A percentile compares a stretch with the other conserved stretches of the same genome.
These are phyloP conservation scores for Teunomyces cretensis DNA, from an alignment of 805 yeast genomes.

Conservation along the genomic window DNA sequence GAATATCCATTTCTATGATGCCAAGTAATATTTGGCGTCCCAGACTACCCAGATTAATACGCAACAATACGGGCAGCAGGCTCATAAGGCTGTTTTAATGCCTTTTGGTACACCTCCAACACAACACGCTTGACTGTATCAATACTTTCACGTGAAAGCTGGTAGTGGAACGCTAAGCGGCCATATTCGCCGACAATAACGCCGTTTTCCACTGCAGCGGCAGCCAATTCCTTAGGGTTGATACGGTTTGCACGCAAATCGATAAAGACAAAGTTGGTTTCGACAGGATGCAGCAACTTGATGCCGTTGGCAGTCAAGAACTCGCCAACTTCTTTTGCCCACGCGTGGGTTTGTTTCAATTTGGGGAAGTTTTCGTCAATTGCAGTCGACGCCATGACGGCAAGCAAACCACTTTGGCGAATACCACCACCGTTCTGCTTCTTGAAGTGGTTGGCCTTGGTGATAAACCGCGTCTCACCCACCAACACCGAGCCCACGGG, in stretches of 20 bases:
- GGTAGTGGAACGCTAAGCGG: constrained; percentile 39
- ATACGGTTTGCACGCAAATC: constrained; percentile 32
- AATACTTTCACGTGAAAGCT: constrained; percentile 30
- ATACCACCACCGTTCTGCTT: constrained; percentile 48
- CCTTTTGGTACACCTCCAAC: constrained; percentile 53
- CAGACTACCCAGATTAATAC: too few relatives aligned
- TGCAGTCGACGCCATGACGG: constrained; percentile 42
- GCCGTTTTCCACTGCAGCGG: constrained; percentile 56
- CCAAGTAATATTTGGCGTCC: too few relatives aligned
- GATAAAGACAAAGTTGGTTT: constrained; percentile 42
- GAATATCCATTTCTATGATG: too few relatives aligned
- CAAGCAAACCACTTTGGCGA: constrained; percentile 41
- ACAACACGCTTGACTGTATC: constrained; percentile 49
- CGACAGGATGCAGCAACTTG: constrained; percentile 35
- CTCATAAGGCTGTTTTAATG: constrained; percentile 49
- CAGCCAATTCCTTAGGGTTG: constrained; percentile 31
- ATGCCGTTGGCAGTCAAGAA: constrained; percentile 30
- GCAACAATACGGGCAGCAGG: too few relatives aligned
- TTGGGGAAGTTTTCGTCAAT: constrained; percentile 39
- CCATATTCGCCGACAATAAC: constrained; percentile 40
- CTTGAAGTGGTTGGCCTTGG: constrained; percentile 44
- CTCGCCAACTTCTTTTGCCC: constrained; percentile 34
- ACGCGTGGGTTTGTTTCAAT: constrained; percentile 30
- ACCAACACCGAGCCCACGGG: constrained; percentile 45
- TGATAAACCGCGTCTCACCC: constrained; percentile 27